phyloP scores from a whole-genome alignment of 495 filamentous ascomycete genomes.

The Penicillium cinerascens region DNA sequence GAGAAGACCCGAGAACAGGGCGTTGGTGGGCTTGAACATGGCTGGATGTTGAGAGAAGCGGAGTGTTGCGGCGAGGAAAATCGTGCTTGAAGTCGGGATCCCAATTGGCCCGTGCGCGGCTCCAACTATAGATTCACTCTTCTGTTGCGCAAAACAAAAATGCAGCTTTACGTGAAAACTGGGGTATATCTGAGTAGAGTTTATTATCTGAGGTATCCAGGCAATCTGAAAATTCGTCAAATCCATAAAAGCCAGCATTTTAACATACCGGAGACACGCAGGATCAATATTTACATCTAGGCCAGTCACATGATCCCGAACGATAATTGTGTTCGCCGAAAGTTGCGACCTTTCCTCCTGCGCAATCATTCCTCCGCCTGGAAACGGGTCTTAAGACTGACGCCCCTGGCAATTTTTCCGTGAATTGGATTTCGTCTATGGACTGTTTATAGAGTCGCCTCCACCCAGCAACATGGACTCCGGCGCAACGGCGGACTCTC shows the following conservation, averaged over 20 bases:
- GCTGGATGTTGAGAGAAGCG: conserved; percentile 7
- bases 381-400: neutral
- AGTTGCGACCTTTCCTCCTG: conserved; percentile 2
- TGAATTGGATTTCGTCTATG: conserved; percentile 20
- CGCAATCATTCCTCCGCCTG: neutral
- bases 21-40: conserved; percentile 71
- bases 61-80: conserved; percentile 20
- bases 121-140: conserved; percentile 5
- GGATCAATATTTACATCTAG: conserved; percentile 13
- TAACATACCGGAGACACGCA: neutral
- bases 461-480: conserved; percentile 35
- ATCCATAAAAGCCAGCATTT: neutral
- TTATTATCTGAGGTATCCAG: neutral
- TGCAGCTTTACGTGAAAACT: neutral
- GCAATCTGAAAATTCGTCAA: neutral
- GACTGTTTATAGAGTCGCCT: conserved; percentile 21
- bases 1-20: conserved; percentile 76
- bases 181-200: neutral
- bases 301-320: conserved; percentile 27
- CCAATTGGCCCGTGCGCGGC: conserved; percentile 26
- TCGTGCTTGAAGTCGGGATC: conserved; percentile 27
- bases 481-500: conserved; percentile 39
- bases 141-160: neutral
- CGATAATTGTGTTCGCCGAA: conserved; percentile 16
- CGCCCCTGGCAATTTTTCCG: conserved; percentile 1